phyloP scores from a whole-genome alignment of 108 stramenopile species.

The Conticribra weissflogii region DNA sequence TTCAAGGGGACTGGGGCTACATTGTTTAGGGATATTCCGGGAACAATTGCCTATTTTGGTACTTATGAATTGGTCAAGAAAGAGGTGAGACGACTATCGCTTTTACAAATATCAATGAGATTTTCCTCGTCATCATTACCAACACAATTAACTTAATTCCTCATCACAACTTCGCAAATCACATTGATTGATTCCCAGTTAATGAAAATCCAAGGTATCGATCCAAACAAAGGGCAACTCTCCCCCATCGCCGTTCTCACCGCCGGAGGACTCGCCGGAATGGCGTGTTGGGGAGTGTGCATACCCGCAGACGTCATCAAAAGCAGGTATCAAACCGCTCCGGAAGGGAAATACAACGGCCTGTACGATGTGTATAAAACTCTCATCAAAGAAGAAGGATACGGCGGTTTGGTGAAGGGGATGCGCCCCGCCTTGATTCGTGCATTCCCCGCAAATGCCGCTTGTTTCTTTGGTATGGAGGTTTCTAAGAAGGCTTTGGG shows the following conservation, averaged over 20 bases:
- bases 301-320: slow-evolving; percentile 91
- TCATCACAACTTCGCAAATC: neutral
- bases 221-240: slow-evolving; percentile 62
- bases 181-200: slow-evolving; percentile 13
- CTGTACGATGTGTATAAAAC: slow-evolving; percentile 67
- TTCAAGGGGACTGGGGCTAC: slow-evolving; percentile 84
- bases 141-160: neutral
- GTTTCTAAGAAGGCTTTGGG: slow-evolving; percentile 65
- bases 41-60: slow-evolving; percentile 88
- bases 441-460: slow-evolving; percentile 95
- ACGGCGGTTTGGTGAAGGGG: slow-evolving; percentile 81
- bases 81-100: slow-evolving; percentile 30
- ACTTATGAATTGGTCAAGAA: slow-evolving; percentile 80
- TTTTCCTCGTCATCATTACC: too few relatives aligned
- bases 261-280: slow-evolving; percentile 89
- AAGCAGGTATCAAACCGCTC: slow-evolving; percentile 82
- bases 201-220: slow-evolving; percentile 68
- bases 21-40: slow-evolving; percentile 86
- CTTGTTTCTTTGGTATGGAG: slow-evolving; percentile 91
- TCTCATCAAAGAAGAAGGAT: slow-evolving; percentile 82
- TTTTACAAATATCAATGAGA: too few relatives aligned
- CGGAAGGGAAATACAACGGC: slow-evolving; percentile 71
- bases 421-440: slow-evolving; percentile 84
- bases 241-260: slow-evolving; percentile 68
- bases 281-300: slow-evolving; percentile 86